Evolutionary conservation across 2,329 filamentous ascomycete species (phyloP).

Genomic region (Xylaria hypoxylon): DNA sequence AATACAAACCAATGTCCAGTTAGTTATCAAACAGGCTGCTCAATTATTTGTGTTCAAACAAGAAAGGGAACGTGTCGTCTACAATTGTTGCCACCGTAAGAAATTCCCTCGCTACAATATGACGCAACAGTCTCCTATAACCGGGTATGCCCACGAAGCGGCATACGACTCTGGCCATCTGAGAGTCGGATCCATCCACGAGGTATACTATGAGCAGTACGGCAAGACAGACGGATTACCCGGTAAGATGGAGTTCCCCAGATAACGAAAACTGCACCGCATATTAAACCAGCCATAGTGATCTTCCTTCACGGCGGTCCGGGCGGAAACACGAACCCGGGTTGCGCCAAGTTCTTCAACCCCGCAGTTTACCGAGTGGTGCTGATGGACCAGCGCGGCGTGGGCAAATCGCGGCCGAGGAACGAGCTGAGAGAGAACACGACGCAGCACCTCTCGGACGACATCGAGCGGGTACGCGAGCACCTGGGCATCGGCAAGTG

Average conservation of each 20-base stretch:
- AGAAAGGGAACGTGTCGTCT: neutral
- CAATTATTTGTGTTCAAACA: neutral
- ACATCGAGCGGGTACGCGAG: conserved; percentile 58
- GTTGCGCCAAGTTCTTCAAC: conserved; percentile 57
- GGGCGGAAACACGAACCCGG: conserved; percentile 51
- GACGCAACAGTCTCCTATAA: conserved; percentile 10
- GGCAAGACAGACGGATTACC: conserved; percentile 37
- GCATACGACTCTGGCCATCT: conserved; percentile 34
- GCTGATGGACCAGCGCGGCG: conserved; percentile 61
- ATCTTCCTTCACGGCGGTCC: conserved; percentile 56
- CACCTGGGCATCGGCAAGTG: conserved; percentile 58
- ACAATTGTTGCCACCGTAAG: neutral
- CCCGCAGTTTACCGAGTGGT: conserved; percentile 58
- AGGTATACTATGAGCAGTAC: conserved; percentile 39
- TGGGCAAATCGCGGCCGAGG: conserved; percentile 57
- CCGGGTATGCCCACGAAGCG: conserved; percentile 33
- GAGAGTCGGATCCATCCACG: conserved; percentile 33
- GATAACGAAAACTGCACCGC: neutral
- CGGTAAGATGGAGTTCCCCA: conserved; percentile 4
- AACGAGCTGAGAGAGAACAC: conserved; percentile 58
- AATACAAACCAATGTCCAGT: neutral
- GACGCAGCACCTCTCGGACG: conserved; percentile 57
- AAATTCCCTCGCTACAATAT: conserved; percentile 1
- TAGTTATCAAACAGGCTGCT: neutral
- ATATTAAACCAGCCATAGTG: conserved; percentile 25